These are phyloP conservation scores for Prillingera fragicola DNA, from an alignment of 1,284 basidiomycete species.

Conservation along the genomic window DNA sequence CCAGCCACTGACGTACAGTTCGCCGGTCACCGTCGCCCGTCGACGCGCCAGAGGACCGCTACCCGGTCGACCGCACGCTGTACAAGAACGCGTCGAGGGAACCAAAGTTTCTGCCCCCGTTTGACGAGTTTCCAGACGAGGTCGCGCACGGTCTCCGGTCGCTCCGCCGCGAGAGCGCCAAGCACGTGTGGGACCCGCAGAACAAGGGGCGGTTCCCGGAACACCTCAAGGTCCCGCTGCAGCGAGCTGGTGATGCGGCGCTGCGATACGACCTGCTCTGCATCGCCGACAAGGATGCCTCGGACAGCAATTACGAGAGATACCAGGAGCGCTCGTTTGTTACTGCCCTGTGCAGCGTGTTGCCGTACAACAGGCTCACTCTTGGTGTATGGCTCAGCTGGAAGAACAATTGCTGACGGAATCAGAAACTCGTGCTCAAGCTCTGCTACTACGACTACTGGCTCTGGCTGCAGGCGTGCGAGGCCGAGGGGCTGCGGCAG, in stretches of 20 bases:
- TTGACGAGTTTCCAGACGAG: slow-evolving; percentile 26
- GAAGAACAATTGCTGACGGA: neutral
- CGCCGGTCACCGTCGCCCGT: slow-evolving; percentile 12
- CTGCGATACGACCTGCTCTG: slow-evolving; percentile 57
- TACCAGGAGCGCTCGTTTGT: slow-evolving; percentile 30
- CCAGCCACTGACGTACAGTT: neutral
- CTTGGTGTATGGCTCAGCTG: slow-evolving; percentile 31
- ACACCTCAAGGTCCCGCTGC: slow-evolving; percentile 65
- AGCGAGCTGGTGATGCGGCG: slow-evolving; percentile 67
- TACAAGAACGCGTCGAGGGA: slow-evolving; percentile 30
- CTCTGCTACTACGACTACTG: slow-evolving; percentile 29
- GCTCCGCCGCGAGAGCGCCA: slow-evolving; percentile 20
- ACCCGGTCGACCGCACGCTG: slow-evolving; percentile 22
- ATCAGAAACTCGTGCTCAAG: slow-evolving; percentile 40
- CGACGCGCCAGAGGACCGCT: neutral
- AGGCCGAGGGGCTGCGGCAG: slow-evolving; percentile 23
- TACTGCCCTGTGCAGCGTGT: slow-evolving; percentile 26
- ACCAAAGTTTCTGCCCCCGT: slow-evolving; percentile 32
- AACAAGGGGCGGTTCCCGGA: slow-evolving; percentile 84
- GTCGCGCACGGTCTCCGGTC: slow-evolving; percentile 19
- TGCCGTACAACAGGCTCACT: slow-evolving; percentile 46
- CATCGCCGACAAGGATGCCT: slow-evolving; percentile 20
- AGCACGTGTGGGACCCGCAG: slow-evolving; percentile 26
- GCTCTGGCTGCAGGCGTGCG: slow-evolving; percentile 29
- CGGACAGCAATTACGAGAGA: slow-evolving; percentile 10